Evolutionary conservation across 768 basidiomycete genomes (phyloP).

Genomic region (Kwoniella botswanensis): DNA sequence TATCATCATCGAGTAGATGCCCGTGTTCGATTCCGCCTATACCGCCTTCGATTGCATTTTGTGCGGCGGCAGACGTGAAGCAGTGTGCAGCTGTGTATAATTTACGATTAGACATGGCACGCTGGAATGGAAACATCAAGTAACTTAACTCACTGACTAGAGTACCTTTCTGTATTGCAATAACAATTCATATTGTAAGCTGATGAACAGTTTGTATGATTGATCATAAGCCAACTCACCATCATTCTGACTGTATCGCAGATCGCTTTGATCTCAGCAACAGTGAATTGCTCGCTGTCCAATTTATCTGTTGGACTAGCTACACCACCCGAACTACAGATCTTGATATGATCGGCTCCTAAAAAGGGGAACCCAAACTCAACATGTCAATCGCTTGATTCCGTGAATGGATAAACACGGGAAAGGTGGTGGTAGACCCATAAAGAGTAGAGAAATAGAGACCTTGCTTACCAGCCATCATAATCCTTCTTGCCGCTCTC

Average conservation of each 20-base stretch:
- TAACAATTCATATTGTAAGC: neutral
- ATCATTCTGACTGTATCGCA: constrained; percentile 37
- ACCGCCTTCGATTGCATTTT: constrained; percentile 37
- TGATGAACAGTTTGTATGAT: neutral
- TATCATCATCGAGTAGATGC: constrained; percentile 38
- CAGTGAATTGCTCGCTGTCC: constrained; percentile 37
- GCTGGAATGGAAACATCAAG: too few relatives aligned
- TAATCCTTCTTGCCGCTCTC: constrained; percentile 31
- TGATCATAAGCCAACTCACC: constrained; percentile 19
- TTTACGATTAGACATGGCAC: neutral
- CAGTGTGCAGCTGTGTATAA: constrained; percentile 30
- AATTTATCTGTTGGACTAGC: constrained; percentile 33
- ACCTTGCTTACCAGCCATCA: constrained; percentile 22
- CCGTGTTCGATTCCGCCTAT: constrained; percentile 43
- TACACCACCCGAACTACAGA: constrained; percentile 36
- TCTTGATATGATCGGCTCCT: constrained; percentile 42
- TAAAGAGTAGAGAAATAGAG: too few relatives aligned
- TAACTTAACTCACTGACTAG: constrained; percentile 23
- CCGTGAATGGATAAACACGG: too few relatives aligned
- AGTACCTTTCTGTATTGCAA: constrained; percentile 16
- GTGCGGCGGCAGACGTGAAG: constrained; percentile 29
- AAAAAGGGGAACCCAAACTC: too few relatives aligned
- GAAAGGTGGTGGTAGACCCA: too few relatives aligned
- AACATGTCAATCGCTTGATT: too few relatives aligned
- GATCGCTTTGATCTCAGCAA: constrained; percentile 39